Evolutionary conservation across 1,139 yeast species (phyloP).

Genomic region (Yamadazyma triangularis): DNA sequence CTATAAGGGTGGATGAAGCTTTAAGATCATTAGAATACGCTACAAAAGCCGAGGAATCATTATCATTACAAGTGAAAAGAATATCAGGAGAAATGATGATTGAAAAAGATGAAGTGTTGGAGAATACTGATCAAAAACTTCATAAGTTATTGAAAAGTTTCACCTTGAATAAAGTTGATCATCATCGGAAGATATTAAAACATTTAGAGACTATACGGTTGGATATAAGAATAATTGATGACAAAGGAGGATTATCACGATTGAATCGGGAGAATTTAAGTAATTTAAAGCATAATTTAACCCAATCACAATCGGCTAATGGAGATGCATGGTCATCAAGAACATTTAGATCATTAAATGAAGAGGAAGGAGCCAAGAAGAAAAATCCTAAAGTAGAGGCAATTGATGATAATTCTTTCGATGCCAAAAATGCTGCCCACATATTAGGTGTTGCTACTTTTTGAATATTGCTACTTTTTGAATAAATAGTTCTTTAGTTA

Average conservation of each 20-base stretch:
- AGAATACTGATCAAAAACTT: slow-evolving; percentile 54
- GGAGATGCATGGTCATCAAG: slow-evolving; percentile 67
- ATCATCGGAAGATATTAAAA: slow-evolving; percentile 76
- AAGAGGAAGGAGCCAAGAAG: slow-evolving; percentile 26
- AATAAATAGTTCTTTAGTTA: slow-evolving; percentile 2
- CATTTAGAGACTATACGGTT: slow-evolving; percentile 70
- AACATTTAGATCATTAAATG: slow-evolving; percentile 52
- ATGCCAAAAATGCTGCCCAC: slow-evolving; percentile 80
- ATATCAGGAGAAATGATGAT: slow-evolving; percentile 82
- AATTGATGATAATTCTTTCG: slow-evolving; percentile 34
- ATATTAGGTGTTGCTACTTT: slow-evolving; percentile 75
- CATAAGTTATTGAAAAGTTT: slow-evolving; percentile 52
- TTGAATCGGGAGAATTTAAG: slow-evolving; percentile 70
- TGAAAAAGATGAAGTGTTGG: slow-evolving; percentile 58
- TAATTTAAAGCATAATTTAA: slow-evolving; percentile 39
- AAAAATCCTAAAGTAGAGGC: slow-evolving; percentile 11
- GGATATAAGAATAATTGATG: slow-evolving; percentile 75
- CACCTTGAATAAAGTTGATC: slow-evolving; percentile 72
- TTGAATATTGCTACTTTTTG: slow-evolving; percentile 25
- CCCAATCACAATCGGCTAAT: slow-evolving; percentile 45
- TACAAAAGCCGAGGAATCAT: slow-evolving; percentile 68
- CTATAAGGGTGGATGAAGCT: slow-evolving; percentile 88
- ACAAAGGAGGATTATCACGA: slow-evolving; percentile 76
- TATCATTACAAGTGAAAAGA: slow-evolving; percentile 70
- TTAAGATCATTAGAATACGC: slow-evolving; percentile 75